Base-by-base conservation (phyloP, 2,329 filamentous ascomycete species). In the Chaetomium olivaceum region DNA sequence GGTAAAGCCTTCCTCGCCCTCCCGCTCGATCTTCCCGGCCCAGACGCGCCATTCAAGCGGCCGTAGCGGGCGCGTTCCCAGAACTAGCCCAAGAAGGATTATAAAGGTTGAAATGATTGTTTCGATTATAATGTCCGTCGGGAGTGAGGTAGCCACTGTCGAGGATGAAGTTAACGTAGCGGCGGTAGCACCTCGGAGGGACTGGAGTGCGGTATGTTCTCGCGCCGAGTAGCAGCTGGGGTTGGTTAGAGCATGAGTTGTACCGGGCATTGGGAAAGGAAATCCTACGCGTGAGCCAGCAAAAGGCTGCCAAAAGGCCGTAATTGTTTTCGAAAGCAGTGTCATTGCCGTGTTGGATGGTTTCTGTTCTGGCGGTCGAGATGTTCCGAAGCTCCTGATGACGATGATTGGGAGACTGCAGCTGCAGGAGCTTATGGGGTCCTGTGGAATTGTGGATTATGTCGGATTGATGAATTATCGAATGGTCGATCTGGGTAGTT, bases 161-260 rank as follows among this genome's bases (percentile, higher is more conserved):
- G 78, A 73, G 33, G 81, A 78, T 4, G 83, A 76, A 29, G 80
- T 74, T 4, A 80, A 73, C 51, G 82, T 76, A 33, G 80, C 76
- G 61, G 82, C 77, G 39, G 82, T 81, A 59, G 83, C 80, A 61
- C 77, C 76, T 62, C 80, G 79, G 71, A 83, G 82, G 63, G 89
- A 85, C 71, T 89, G 87, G 58, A 96, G 85, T 25, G 88, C 83
- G 7, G 92, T 90, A 80, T 97, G 91, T 80, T 99, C 95, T 78
- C 97, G 91, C 56, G 93, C 93, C 60, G 95, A 99, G 80, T 98
- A 99, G 80, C 93, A 96, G 69, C 95, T 99, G 76, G 46, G 65
- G 56, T 16, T 56, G 39, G 64, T 69, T 58, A 69, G 67, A 48
- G 55, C 52, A 62, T 70, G 43, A 71, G 39, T 64, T 58, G 63